These are phyloP conservation scores for Macrolepiota dolichaula DNA, from an alignment of 768 basidiomycete genomes.

Conservation along the genomic window DNA sequence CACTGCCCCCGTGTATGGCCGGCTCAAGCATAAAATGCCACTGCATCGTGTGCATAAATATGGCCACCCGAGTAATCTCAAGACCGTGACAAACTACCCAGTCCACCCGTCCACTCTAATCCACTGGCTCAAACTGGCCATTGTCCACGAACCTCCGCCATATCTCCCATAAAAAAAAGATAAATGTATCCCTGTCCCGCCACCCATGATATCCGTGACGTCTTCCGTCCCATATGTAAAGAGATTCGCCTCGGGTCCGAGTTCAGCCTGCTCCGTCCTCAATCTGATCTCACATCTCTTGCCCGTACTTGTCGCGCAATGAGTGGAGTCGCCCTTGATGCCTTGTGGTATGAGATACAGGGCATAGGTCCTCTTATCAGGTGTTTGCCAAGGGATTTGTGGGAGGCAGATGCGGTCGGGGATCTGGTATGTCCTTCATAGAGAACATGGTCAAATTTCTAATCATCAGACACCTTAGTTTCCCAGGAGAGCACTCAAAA, in stretches of 20 bases:
- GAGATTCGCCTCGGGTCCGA: too few relatives aligned
- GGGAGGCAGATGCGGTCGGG: not conserved
- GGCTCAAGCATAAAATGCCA: too few relatives aligned
- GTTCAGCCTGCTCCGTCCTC: too few relatives aligned
- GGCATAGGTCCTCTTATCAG: not conserved
- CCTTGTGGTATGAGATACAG: not conserved
- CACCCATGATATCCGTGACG: not conserved
- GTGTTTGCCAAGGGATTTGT: slow-evolving; percentile 1
- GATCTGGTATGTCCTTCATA: not conserved
- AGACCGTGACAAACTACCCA: too few relatives aligned
- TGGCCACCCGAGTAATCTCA: too few relatives aligned
- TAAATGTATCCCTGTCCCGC: not conserved
- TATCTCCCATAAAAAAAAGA: too few relatives aligned
- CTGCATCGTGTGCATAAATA: too few relatives aligned
- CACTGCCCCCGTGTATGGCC: too few relatives aligned
- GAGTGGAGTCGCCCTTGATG: not conserved
- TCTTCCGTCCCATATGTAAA: not conserved
- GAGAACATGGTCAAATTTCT: not conserved
- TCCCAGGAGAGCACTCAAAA: not conserved
- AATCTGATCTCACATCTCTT: not conserved
- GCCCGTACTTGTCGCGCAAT: not conserved
- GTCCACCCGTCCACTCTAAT: too few relatives aligned
- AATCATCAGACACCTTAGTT: not conserved
- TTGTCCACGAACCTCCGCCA: too few relatives aligned
- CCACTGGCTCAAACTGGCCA: too few relatives aligned